Evolutionary conservation across 257 asterid species (phyloP), one percentile per base, ranked within the genome.

Genomic region (Przewalskia tangutica): DNA sequence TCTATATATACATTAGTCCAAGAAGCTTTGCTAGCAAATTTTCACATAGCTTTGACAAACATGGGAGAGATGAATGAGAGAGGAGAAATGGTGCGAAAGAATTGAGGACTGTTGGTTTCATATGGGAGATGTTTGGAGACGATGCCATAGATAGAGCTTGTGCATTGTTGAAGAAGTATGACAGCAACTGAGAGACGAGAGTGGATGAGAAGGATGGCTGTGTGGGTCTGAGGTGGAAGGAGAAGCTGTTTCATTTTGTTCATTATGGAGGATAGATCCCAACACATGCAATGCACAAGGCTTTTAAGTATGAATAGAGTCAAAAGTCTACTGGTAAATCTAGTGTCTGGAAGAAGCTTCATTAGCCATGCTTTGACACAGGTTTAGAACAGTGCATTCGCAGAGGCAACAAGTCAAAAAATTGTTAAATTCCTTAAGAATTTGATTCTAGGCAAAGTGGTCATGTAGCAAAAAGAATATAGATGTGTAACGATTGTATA

Each of bases 161-260:
- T 68, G 92, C 94, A 4, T 83, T 92, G 89, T 71, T 94, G 88
- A 88, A 91, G 90, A 94, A 94, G 88, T 91, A 94, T 59, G 97
- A 92, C 12, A 86, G 86, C 48, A 89, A 89, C 42, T 94, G 98
- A 97, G 97, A 94, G 89, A 86, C 91, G 78, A 87, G 85, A 77
- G 89, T 84, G 62, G 97, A 92, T 6, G 95, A 91, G 79, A 88
- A 44, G 53, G 97, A 91, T 55, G 86, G 88, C 3, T 89, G 92
- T 75, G 88, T 91, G 12, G 89, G 89, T 11, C 55, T 94, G 84
- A 89, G 90, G 89, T 94, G 97, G 98, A 94, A 85, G 98, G 97
- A 38, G 94, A 92, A 80, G 87, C 95, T 4, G 93, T 92, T 23
- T 91, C 98, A 8, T 94, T 94, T 81, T 92, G 93, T 82, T 92